Evolutionary conservation across 2,329 filamentous ascomycete species (phyloP).

Genomic region (Volutella citrinella): DNA sequence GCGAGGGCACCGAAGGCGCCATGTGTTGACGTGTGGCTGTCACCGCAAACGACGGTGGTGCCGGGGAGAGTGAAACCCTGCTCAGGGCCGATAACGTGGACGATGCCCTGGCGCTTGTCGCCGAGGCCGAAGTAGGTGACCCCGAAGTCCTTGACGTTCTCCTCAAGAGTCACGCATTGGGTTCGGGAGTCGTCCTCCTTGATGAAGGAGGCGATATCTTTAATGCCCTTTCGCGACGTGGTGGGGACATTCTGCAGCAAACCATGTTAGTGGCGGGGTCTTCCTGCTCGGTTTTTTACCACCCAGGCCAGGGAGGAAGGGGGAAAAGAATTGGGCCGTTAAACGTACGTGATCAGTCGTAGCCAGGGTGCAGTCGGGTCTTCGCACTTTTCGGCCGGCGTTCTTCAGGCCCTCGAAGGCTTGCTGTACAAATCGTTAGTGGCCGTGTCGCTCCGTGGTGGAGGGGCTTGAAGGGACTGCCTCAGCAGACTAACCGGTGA

Average conservation of each 20-base stretch:
- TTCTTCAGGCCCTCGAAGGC: conserved; percentile 95
- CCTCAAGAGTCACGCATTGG: conserved; percentile 93
- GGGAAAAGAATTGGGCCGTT: conserved; percentile 2
- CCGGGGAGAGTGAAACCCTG: conserved; percentile 97
- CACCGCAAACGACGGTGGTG: conserved; percentile 95
- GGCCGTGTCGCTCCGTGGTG: too few species aligned
- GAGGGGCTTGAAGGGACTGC: too few species aligned
- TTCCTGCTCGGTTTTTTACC: too few species aligned
- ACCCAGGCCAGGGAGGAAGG: conserved; percentile 1
- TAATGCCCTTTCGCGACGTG: conserved; percentile 84
- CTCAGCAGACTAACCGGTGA: conserved; percentile 85
- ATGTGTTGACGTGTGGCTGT: conserved; percentile 97
- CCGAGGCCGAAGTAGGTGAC: conserved; percentile 96
- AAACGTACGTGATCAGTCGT: conserved; percentile 89
- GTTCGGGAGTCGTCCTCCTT: conserved; percentile 89
- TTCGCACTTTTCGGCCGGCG: conserved; percentile 80
- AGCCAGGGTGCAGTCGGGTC: conserved; percentile 93
- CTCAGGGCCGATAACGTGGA: conserved; percentile 97
- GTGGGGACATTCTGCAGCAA: conserved; percentile 81
- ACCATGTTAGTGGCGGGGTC: conserved; percentile 16
- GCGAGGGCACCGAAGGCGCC: conserved; percentile 93
- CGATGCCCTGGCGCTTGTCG: conserved; percentile 96
- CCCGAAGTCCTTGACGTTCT: conserved; percentile 95
- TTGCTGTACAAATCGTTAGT: conserved; percentile 57
- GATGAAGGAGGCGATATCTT: conserved; percentile 91